phyloP scores from a whole-genome alignment of 306 rosid genomes.

The Neltuma alba region DNA sequence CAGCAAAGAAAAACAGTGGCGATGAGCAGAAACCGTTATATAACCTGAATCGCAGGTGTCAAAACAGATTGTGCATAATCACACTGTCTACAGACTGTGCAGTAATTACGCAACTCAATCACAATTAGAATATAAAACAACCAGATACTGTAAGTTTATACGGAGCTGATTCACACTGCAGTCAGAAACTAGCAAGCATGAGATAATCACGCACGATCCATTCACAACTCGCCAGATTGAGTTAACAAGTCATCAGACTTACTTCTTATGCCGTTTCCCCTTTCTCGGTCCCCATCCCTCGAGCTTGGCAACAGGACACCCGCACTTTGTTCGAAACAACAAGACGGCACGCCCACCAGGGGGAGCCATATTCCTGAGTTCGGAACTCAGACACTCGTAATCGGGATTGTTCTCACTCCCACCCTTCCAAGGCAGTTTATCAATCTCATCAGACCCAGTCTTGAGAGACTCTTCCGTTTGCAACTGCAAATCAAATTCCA shows the following conservation, averaged over 20 bases:
- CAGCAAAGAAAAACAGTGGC: not conserved
- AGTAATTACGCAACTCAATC: not conserved
- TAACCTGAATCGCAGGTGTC: not conserved
- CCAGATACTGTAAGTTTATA: not conserved
- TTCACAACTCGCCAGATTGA: not conserved
- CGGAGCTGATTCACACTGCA: not conserved
- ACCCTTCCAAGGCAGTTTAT: conserved; percentile 92
- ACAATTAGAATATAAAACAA: not conserved
- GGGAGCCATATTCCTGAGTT: conserved; percentile 94
- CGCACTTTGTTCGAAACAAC: conserved; percentile 84
- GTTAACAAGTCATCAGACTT: not conserved
- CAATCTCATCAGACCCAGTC: conserved; percentile 58
- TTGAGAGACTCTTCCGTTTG: conserved; percentile 63
- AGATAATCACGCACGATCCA: not conserved
- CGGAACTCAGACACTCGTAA: conserved; percentile 85
- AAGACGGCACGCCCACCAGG: conserved; percentile 84
- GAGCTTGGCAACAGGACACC: conserved; percentile 94
- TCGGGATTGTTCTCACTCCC: conserved; percentile 78
- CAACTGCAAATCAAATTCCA: conserved; percentile 91
- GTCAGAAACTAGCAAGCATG: not conserved
- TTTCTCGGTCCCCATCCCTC: conserved; percentile 92
- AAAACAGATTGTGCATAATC: not conserved
- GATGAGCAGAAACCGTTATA: not conserved
- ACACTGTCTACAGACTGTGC: not conserved
- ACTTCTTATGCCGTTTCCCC: conserved; percentile 81